Evolutionary conservation across 306 rosid genomes (phyloP).

Genomic region (Malus fusca): DNA sequence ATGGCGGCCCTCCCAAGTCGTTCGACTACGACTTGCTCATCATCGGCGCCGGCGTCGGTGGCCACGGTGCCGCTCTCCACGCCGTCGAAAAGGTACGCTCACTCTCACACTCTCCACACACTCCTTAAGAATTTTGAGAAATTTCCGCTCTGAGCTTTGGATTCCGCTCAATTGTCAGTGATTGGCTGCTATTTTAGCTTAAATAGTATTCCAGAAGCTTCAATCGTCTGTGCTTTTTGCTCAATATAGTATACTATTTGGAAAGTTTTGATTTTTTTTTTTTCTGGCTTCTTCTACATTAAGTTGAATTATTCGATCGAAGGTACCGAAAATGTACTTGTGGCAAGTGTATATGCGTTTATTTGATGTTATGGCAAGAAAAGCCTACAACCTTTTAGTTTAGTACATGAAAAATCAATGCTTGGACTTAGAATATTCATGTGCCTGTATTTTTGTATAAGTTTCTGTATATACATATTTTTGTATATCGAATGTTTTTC

Average conservation of each 20-base stretch:
- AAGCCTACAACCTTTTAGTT: background rate
- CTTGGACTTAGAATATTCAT: no score
- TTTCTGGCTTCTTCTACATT: background rate
- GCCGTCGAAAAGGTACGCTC: slow-evolving; percentile 81
- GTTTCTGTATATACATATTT: background rate
- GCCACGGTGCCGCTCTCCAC: slow-evolving; percentile 96
- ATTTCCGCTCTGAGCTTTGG: background rate
- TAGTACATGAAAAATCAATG: background rate
- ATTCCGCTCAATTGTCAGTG: background rate
- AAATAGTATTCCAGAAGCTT: background rate
- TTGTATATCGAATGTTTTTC: background rate
- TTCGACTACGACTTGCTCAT: slow-evolving; percentile 87
- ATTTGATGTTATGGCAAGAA: background rate
- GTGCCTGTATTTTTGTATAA: background rate
- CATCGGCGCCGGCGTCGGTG: slow-evolving; percentile 97
- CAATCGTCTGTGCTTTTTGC: background rate
- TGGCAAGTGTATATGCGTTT: background rate
- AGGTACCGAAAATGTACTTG: background rate
- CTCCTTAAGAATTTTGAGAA: background rate
- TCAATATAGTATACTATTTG: background rate
- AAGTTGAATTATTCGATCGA: background rate
- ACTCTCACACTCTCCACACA: background rate
- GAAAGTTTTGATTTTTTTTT: background rate
- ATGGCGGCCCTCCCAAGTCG: slow-evolving; percentile 63
- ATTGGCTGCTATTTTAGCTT: background rate